Base-by-base conservation (phyloP, 768 basidiomycete species). In the Hemileccinum impolitum region DNA sequence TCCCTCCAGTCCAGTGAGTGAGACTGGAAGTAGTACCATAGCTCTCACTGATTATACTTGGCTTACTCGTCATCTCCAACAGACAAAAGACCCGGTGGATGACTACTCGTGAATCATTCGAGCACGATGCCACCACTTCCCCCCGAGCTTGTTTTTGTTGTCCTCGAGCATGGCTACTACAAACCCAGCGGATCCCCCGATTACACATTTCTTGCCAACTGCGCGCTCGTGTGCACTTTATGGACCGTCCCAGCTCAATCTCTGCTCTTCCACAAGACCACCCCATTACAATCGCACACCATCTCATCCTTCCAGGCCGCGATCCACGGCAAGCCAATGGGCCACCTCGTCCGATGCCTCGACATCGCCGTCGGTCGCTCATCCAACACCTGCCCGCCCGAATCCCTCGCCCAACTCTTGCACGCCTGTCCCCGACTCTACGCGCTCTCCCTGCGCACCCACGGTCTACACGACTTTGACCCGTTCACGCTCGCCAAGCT, bases 401-500 rank as follows among this genome's bases (percentile, higher is more conserved):
- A 55, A 0, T 34, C 41, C 3, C 55, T 67, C 45, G 45, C 30
- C n/a, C 31, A 32, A 1, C 9, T 65, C 2, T 41, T 72, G 13
- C 53, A 64, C 8, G 45, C 50, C 0, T 72, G 72, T 34, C 64
- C 57, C 15, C 51, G 56, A 7, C 48, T 74, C 14, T 74, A 74
- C 48, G 70, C 70, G 19, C 66, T 74, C 17, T 44, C 42, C 3
- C 39, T 74, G 32, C 57, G 56, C 26, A 50, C 54, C 2, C 46
- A 38, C 13, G 54, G 58, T 15, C 4, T 72, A 1, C 66, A 70
- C 50, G 56, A 61, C n/a, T 61, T 73, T 25, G 58, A 60, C 35
- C 49, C 53, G 4, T 52, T 61, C 25, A 44, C 39, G 1, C 63
- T 74, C 9, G 43, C 54, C 35, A 56, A 58, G 7, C 57, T 72